A percentile compares a stretch with the other conserved stretches of the same genome.
These are phyloP conservation scores for Gossypium longicalyx DNA, from an alignment of 345 rosid species.

Conservation along the genomic window DNA sequence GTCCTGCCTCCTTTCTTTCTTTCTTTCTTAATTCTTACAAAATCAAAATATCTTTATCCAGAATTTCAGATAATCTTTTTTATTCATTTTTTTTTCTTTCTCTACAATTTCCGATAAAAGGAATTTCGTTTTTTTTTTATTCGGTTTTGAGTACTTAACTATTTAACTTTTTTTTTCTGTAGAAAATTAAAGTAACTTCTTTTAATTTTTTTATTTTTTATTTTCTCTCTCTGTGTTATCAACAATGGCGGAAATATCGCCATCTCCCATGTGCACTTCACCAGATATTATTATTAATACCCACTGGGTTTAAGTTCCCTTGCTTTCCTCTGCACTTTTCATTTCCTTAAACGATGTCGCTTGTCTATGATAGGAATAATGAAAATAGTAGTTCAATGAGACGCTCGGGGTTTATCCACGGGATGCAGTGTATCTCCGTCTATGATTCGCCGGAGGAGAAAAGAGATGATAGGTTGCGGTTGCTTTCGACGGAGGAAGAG, in stretches of 20 bases:
- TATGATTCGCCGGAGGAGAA: slow-evolving; percentile 14
- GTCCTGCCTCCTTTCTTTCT: neutral
- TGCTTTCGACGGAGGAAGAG: neutral
- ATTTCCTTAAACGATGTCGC: slow-evolving; percentile 14
- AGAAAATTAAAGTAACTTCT: neutral
- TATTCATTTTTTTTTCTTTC: neutral
- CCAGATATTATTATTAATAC: slow-evolving; percentile 12
- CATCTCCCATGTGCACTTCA: slow-evolving; percentile 18
- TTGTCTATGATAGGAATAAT: slow-evolving; percentile 5
- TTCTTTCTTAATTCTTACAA: neutral
- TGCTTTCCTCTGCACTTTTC: neutral
- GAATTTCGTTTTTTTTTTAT: neutral
- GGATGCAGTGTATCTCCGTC: slow-evolving; percentile 5
- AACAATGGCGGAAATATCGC: slow-evolving; percentile 18
- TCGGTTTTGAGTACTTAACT: neutral
- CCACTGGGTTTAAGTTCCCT: neutral
- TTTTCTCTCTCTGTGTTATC: slow-evolving; percentile 7
- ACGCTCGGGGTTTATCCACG: slow-evolving; percentile 2
- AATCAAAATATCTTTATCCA: neutral
- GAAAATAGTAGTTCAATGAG: neutral
- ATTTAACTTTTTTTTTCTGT: neutral
- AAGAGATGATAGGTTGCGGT: neutral
- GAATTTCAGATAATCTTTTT: slow-evolving; percentile 6
- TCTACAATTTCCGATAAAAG: slow-evolving; percentile 8
- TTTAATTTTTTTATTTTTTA: neutral